Base-by-base conservation (phyloP, 768 basidiomycete species). In the Thelephora ganbajun region DNA sequence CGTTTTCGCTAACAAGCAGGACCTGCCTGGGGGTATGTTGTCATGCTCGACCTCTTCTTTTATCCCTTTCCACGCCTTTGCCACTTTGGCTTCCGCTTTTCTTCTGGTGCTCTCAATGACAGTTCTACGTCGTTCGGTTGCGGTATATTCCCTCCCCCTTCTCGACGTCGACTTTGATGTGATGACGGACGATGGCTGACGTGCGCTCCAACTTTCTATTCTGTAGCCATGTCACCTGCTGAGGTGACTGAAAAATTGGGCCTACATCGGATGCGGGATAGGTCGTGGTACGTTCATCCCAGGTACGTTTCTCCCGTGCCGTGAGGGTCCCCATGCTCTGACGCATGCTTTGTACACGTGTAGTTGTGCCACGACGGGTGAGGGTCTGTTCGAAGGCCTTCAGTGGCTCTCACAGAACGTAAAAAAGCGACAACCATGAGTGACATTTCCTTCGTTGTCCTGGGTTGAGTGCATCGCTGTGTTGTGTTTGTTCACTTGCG, bases 1-100 rank as follows among this genome's bases (percentile, higher is more conserved):
- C 51, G 93, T 98, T n/a, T 98, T 98, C 66, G 93, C 94, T 33
- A 98, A 98, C 70, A 98, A 98, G 70, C 94, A 98, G 67, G 94
- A 98, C 76, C 68, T 98, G 56, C 91, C 91, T 6, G 91, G 89
- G 65, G 93, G 93, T 94, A 57, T 56, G 80, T 70, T 6, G 14
- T 45, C n/a, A 16, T 34, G 20, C 19, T 4, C 48, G 5, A 6
- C 9, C 37, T 16, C 9, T 18, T 23, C 16, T 14, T 41, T 47
- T 9, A 45, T 20, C 34, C 7, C 22, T 18, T 37, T 47, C 43
- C 48, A 43, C 18, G 35, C 20, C 18, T 6, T 33, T 46, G 26
- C 26, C 9, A 9, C 26, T 30, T 30, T 30, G 26, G 26, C 26
- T 30, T 30, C 9, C 5, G 9, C 26, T 9, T 30, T 9, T 30